These are phyloP conservation scores for Geranomyces variabilis DNA, from an alignment of 192 early-diverging fungal genomes.

Conservation along the genomic window DNA sequence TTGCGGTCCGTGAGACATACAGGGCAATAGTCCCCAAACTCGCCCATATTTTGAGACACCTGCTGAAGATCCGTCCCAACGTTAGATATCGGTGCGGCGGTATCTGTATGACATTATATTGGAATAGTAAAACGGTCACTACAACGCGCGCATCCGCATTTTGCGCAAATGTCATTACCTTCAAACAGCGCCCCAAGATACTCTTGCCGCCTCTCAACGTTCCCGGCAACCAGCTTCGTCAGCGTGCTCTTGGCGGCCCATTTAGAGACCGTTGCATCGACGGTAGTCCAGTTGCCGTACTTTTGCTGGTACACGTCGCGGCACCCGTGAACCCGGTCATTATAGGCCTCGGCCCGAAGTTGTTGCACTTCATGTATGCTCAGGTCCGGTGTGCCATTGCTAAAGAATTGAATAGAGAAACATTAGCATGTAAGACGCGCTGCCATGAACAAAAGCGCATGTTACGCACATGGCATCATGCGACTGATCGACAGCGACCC, in stretches of 20 bases:
- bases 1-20: slow-evolving; percentile 45
- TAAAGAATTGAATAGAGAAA: background rate
- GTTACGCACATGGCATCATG: slow-evolving; percentile 3
- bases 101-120: slow-evolving; percentile 13
- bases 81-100: slow-evolving; percentile 49
- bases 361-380: slow-evolving; percentile 32
- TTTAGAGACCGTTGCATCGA: slow-evolving; percentile 41
- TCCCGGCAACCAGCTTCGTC: slow-evolving; percentile 14
- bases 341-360: slow-evolving; percentile 30
- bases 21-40: slow-evolving; percentile 55
- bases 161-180: no score
- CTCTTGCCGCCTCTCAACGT: slow-evolving; percentile 35
- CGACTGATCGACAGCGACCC: slow-evolving; percentile 13
- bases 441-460: background rate
- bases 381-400: slow-evolving; percentile 23
- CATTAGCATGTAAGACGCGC: background rate
- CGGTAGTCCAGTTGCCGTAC: slow-evolving; percentile 45
- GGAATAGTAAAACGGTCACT: no score
- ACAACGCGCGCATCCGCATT: no score
- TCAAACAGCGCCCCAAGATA: slow-evolving; percentile 36
- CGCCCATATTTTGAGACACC: slow-evolving; percentile 38
- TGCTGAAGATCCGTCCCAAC: slow-evolving; percentile 40
- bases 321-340: slow-evolving; percentile 1
- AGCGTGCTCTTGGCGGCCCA: slow-evolving; percentile 44
- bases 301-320: slow-evolving; percentile 38